Evolutionary conservation across 2,329 filamentous ascomycete genomes (phyloP).

Genomic region (Colletotrichum somersetense): DNA sequence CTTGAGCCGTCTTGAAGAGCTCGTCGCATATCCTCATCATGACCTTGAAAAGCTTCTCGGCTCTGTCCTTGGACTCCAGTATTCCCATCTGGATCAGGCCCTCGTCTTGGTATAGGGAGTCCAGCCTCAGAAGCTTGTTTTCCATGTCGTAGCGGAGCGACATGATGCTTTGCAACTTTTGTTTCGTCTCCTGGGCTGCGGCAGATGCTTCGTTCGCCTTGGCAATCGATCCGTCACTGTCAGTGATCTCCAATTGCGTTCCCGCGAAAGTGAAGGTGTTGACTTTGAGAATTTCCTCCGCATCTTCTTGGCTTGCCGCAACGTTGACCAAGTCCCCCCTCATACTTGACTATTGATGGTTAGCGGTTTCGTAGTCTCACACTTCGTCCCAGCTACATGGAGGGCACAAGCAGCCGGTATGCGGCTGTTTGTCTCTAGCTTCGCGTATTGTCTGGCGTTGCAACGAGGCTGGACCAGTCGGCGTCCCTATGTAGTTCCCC

Average conservation of each 20-base stretch:
- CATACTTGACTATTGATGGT: slow-evolving; percentile 76
- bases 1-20: slow-evolving; percentile 77
- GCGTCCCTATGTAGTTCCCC: slow-evolving; percentile 44
- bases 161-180: slow-evolving; percentile 78
- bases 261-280: slow-evolving; percentile 79
- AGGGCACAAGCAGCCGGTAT: slow-evolving; percentile 54
- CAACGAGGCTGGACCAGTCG: slow-evolving; percentile 55
- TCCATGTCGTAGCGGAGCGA: slow-evolving; percentile 78
- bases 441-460: slow-evolving; percentile 35
- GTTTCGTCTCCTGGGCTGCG: slow-evolving; percentile 71
- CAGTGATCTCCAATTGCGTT: slow-evolving; percentile 67
- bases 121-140: slow-evolving; percentile 85
- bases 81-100: slow-evolving; percentile 81
- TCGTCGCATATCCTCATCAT: slow-evolving; percentile 88
- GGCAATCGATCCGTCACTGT: slow-evolving; percentile 58
- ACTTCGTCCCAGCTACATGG: slow-evolving; percentile 48
- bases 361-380: slow-evolving; percentile 66
- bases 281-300: slow-evolving; percentile 74
- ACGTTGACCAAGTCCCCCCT: slow-evolving; percentile 79
- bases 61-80: slow-evolving; percentile 77
- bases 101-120: slow-evolving; percentile 79
- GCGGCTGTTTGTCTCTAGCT: slow-evolving; percentile 56
- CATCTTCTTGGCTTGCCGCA: slow-evolving; percentile 73
- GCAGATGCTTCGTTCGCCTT: slow-evolving; percentile 61
- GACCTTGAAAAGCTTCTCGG: slow-evolving; percentile 90